Conservation (phyloP, 2,329 filamentous ascomycete genomes). For the Alternaria novae-zelandiae region DNA sequence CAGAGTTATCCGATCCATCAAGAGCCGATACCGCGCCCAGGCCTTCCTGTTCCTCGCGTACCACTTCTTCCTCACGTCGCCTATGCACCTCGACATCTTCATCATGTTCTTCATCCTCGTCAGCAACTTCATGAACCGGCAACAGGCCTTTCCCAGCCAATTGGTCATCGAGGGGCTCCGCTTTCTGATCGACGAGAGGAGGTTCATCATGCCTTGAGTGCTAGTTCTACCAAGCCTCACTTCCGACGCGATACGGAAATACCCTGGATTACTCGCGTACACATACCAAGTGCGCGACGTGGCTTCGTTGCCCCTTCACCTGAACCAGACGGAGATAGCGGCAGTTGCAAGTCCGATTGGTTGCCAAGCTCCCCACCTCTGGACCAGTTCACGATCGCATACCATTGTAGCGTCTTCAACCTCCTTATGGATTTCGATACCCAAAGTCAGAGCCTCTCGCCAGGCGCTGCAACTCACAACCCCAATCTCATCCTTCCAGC, state of each 20-base stretch:
- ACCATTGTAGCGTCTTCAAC: constrained; percentile 12
- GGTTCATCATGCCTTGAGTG: constrained; percentile 30
- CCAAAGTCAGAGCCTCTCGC: constrained; percentile 46
- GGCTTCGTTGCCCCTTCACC: constrained; percentile 5
- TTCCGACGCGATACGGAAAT: neutral
- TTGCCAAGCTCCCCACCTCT: constrained; percentile 29
- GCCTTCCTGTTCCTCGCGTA: constrained; percentile 43
- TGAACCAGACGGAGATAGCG: constrained; percentile 18
- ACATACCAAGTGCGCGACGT: neutral
- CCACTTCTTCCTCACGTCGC: constrained; percentile 43
- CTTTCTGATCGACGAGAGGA: constrained; percentile 36
- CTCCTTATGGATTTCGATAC: constrained; percentile 45
- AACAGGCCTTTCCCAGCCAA: constrained; percentile 36
- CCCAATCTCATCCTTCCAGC: constrained; percentile 70
- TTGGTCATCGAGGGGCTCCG: constrained; percentile 34
- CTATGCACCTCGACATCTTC: constrained; percentile 41
- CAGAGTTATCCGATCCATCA: constrained; percentile 37
- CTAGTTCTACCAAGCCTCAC: neutral
- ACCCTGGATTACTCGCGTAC: neutral
- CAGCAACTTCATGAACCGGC: constrained; percentile 45
- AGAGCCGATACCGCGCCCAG: constrained; percentile 37
- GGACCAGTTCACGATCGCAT: constrained; percentile 20
- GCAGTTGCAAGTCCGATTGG: constrained; percentile 40
- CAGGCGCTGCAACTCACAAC: constrained; percentile 40
- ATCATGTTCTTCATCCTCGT: constrained; percentile 45